phyloP scores from a whole-genome alignment of 208 protist genomes.

The Vickermania ingenoplastis region DNA sequence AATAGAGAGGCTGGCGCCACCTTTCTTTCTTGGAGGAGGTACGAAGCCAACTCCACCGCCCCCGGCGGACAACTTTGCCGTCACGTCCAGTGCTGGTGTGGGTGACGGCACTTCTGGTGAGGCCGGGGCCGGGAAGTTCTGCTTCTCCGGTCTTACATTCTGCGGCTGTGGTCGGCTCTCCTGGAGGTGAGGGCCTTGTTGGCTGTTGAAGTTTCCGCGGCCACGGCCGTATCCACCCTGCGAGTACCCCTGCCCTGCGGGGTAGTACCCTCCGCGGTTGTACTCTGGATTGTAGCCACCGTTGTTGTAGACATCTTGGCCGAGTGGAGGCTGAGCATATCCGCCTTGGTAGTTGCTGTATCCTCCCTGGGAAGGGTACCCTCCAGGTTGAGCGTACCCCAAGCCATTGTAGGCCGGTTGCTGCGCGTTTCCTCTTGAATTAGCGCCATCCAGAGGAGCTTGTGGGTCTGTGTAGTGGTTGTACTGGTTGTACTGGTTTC shows the following conservation, averaged over 20 bases:
- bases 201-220: background rate
- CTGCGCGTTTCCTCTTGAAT: constrained; percentile 5
- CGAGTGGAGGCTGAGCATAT: background rate
- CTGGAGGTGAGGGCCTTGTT: constrained; percentile 2
- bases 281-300: constrained; percentile 21
- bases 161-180: constrained; percentile 9
- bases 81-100: no score
- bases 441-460: no score
- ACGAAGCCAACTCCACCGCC: no score
- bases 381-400: constrained; percentile 19
- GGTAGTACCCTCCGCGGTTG: constrained; percentile 32
- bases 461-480: no score
- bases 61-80: no score
- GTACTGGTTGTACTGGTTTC: constrained; percentile 23
- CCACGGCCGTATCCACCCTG: background rate
- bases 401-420: no score
- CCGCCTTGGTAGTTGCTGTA: constrained; percentile 5
- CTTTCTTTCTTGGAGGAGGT: no score
- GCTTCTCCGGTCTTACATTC: constrained; percentile 14
- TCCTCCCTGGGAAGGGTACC: constrained; percentile 7
- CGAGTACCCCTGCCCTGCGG: constrained; percentile 10
- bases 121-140: constrained; percentile 1
- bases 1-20: no score
- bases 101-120: background rate
- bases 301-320: constrained; percentile 4